These are phyloP conservation scores for Jaltomata sinuosa DNA, from an alignment of 257 asterid species.

Conservation along the genomic window DNA sequence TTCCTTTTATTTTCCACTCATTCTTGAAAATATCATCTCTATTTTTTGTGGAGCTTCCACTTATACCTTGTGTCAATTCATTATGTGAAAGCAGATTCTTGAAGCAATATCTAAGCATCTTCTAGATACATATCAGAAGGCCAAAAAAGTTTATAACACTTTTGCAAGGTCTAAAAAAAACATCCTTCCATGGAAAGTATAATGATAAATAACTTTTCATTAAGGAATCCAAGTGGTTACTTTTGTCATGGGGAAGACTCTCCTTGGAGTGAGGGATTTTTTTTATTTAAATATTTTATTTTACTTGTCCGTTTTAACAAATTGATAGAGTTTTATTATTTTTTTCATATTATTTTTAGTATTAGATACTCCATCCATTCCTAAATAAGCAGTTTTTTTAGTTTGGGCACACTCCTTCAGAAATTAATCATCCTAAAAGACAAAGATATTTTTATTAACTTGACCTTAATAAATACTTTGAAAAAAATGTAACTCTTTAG, in stretches of 20 bases:
- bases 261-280: slow-evolving; percentile 54
- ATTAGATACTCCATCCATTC: no score
- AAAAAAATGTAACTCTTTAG: no score
- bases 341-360: no score
- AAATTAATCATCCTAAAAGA: no score
- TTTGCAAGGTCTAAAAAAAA: slow-evolving; percentile 21
- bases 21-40: background rate
- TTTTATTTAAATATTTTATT: no score
- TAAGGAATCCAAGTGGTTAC: slow-evolving; percentile 37
- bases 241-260: slow-evolving; percentile 63
- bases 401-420: no score
- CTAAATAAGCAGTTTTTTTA: no score
- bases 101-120: slow-evolving; percentile 22
- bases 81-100: slow-evolving; percentile 47
- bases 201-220: slow-evolving; percentile 57
- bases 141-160: slow-evolving; percentile 28
- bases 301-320: no score
- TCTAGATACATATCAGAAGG: slow-evolving; percentile 9
- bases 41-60: background rate
- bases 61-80: slow-evolving; percentile 26
- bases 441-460: no score
- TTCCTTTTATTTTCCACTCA: background rate
- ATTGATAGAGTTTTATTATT: no score
- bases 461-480: no score
- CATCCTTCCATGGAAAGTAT: slow-evolving; percentile 42